A percentile compares a stretch with the other conserved stretches of the same genome.
Evolutionary conservation across 441 rosid genomes (phyloP).

Genomic region (Eruca vesicaria): DNA sequence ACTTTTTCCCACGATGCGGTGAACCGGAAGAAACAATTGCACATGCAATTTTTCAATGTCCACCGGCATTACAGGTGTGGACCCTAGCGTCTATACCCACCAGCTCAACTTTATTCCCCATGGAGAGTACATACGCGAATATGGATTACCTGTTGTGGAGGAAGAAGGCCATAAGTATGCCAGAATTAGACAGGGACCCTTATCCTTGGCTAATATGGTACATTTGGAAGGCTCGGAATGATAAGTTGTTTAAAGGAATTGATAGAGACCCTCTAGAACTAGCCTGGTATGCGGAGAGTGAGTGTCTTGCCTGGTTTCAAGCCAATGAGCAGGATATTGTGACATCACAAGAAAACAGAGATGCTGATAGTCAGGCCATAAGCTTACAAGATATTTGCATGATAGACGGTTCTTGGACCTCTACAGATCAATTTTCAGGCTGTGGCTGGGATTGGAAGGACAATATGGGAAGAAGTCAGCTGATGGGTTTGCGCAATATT

Average conservation of each 20-base stretch:
- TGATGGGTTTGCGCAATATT: too few relatives aligned
- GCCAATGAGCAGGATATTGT: background rate
- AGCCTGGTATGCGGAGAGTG: background rate
- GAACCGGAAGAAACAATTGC: background rate
- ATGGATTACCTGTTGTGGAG: background rate
- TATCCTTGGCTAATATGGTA: background rate
- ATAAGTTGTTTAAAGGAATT: background rate
- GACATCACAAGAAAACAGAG: too few relatives aligned
- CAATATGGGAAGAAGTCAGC: too few relatives aligned
- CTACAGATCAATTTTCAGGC: too few relatives aligned
- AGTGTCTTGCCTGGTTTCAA: background rate
- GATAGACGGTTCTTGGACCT: too few relatives aligned
- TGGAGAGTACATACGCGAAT: background rate
- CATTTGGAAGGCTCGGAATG: background rate
- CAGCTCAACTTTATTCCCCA: background rate
- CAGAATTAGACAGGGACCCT: background rate
- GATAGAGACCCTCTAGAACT: background rate
- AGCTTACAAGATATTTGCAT: too few relatives aligned
- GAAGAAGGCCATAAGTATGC: background rate
- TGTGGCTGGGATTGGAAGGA: too few relatives aligned
- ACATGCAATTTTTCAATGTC: background rate
- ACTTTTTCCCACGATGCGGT: background rate
- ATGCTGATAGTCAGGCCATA: too few relatives aligned
- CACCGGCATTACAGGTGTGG: background rate
- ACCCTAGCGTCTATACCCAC: background rate